Conservation (phyloP, 371 early-diverging fungal species). For the Phascolomyces articulosus region DNA sequence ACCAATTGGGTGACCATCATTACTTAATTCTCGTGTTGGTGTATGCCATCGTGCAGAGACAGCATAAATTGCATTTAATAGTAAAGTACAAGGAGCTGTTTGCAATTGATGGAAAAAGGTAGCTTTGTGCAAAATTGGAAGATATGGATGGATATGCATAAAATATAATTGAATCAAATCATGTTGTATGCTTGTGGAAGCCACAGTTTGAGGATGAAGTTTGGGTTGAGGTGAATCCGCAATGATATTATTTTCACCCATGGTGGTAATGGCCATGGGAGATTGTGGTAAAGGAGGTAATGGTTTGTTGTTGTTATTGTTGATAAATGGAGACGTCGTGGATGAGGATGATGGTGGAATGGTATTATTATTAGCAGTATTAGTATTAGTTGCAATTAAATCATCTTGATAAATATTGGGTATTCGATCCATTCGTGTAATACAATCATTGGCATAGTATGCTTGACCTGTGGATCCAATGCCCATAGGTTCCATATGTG, state of each 20-base stretch:
- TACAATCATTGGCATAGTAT: constrained; percentile 36
- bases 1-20: constrained; percentile 23
- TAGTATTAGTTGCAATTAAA: constrained; percentile 12
- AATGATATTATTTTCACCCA: neutral
- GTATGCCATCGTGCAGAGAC: constrained; percentile 51
- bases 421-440: constrained; percentile 34
- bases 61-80: constrained; percentile 63
- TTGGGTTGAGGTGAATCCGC: neutral
- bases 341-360: no score
- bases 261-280: neutral
- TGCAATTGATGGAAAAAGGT: constrained; percentile 52
- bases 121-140: constrained; percentile 62
- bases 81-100: constrained; percentile 33
- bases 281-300: neutral
- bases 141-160: constrained; percentile 59
- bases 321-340: neutral
- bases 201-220: constrained; percentile 10
- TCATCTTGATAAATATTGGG: constrained; percentile 22
- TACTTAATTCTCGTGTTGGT: constrained; percentile 8
- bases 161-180: constrained; percentile 48
- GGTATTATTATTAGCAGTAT: no score
- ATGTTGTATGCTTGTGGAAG: constrained; percentile 2
- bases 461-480: constrained; percentile 44
- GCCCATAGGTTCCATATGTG: constrained; percentile 10
- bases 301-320: neutral